Percentiles rank a stretch among this genome's conserved stretches.
These are phyloP conservation scores for Patellaria atrata DNA, from an alignment of 495 filamentous ascomycete genomes.

Conservation along the genomic window DNA sequence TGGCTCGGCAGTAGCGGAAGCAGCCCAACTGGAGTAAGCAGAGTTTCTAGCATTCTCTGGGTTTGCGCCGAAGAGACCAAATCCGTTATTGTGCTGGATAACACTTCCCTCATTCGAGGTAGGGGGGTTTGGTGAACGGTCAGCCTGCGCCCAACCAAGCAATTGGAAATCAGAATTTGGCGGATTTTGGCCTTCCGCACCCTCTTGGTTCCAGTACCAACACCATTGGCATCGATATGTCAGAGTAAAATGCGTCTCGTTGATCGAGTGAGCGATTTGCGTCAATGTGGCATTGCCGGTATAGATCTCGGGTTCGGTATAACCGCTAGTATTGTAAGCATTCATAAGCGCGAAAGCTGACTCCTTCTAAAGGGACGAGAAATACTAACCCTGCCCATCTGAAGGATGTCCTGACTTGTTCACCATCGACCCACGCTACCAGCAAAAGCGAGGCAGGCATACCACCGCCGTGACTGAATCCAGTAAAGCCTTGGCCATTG, in stretches of 20 bases:
- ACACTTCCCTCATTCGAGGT: too few species aligned
- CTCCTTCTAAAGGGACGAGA: neutral
- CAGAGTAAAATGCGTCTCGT: conserved; percentile 37
- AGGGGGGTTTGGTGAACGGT: too few species aligned
- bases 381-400: conserved; percentile 32
- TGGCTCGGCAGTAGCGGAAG: conserved; percentile 28
- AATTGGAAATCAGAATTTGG: conserved; percentile 16
- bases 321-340: conserved; percentile 28
- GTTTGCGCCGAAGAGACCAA: conserved; percentile 27
- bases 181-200: conserved; percentile 29
- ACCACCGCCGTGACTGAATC: conserved; percentile 39
- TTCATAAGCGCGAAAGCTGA: neutral
- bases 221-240: conserved; percentile 52
- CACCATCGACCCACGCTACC: conserved; percentile 39
- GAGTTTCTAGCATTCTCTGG: conserved; percentile 27
- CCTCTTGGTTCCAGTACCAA: conserved; percentile 40
- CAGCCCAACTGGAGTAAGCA: conserved; percentile 15
- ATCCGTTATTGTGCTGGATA: conserved; percentile 21
- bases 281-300: conserved; percentile 41
- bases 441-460: conserved; percentile 47
- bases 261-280: conserved; percentile 42
- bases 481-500: conserved; percentile 38
- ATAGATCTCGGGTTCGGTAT: conserved; percentile 42
- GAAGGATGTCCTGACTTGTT: conserved; percentile 39
- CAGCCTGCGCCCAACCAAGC: conserved; percentile 20